Percentiles rank a stretch among this genome's conserved stretches.
These are phyloP conservation scores for Phytophthora constricta DNA, from an alignment of 352 stramenopile species.

Conservation along the genomic window DNA sequence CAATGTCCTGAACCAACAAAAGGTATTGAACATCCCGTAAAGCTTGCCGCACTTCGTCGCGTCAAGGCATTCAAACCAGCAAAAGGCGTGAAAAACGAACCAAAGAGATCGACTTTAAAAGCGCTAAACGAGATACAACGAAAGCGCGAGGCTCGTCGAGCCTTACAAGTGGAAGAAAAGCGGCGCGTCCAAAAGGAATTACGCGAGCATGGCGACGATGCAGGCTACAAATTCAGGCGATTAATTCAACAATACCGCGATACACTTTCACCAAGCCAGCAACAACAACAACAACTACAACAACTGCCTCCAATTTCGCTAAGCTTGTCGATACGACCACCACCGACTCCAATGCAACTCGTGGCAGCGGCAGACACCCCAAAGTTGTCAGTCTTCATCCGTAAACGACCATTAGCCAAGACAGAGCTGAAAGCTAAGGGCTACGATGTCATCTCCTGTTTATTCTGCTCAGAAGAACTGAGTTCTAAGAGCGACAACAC, in stretches of 20 bases:
- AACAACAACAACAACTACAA: slow-evolving; percentile 24
- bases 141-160: slow-evolving; percentile 68
- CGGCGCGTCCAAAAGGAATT: slow-evolving; percentile 69
- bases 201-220: slow-evolving; percentile 70
- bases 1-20: neutral
- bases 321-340: slow-evolving; percentile 24
- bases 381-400: slow-evolving; percentile 69
- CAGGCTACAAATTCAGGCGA: slow-evolving; percentile 77
- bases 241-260: slow-evolving; percentile 68
- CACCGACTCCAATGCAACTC: slow-evolving; percentile 22
- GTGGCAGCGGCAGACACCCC: slow-evolving; percentile 19
- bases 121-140: slow-evolving; percentile 74
- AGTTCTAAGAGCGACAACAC: neutral
- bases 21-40: slow-evolving; percentile 4
- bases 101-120: slow-evolving; percentile 57
- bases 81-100: slow-evolving; percentile 32
- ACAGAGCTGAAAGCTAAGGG: slow-evolving; percentile 74
- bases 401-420: slow-evolving; percentile 69
- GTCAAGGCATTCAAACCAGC: slow-evolving; percentile 11
- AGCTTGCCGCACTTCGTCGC: slow-evolving; percentile 5
- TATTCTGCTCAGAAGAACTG: slow-evolving; percentile 33
- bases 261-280: slow-evolving; percentile 41
- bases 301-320: slow-evolving; percentile 29
- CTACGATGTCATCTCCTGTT: slow-evolving; percentile 69
- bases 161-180: slow-evolving; percentile 69